A percentile compares a stretch with the other conserved stretches of the same genome.
Evolutionary conservation across 2,329 filamentous ascomycete genomes (phyloP).

Genomic region (Penicillium olsonii): DNA sequence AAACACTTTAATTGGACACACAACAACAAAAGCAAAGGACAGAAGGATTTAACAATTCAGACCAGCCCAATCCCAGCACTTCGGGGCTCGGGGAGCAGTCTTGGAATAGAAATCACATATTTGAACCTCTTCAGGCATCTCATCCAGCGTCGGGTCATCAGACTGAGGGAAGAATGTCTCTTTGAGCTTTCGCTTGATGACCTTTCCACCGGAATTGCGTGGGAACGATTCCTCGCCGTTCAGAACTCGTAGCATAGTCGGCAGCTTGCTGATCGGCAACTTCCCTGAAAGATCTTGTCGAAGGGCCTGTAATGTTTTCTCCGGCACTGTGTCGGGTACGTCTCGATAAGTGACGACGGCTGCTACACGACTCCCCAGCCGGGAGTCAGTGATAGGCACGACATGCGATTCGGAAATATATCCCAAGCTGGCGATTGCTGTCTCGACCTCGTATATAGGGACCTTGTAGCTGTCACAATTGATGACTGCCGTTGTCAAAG

Average conservation of each 20-base stretch:
- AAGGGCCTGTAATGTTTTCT: not conserved
- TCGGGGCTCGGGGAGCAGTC: too few relatives aligned
- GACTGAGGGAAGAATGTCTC: too few relatives aligned
- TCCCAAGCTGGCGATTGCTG: not conserved
- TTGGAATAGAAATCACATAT: too few relatives aligned
- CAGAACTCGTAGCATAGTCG: not conserved
- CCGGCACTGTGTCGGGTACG: not conserved
- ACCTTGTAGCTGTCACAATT: not conserved
- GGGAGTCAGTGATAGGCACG: not conserved
- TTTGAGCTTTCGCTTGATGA: too few relatives aligned
- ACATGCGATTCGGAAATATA: constrained; percentile 1
- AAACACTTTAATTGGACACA: too few relatives aligned
- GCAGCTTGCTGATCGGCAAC: not conserved
- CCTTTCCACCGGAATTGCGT: too few relatives aligned
- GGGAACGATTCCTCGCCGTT: too few relatives aligned
- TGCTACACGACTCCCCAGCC: not conserved
- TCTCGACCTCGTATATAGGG: not conserved
- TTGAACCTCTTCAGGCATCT: too few relatives aligned
- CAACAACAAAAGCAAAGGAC: too few relatives aligned
- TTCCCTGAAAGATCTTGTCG: not conserved
- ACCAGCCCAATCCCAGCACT: too few relatives aligned
- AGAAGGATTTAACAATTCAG: too few relatives aligned
- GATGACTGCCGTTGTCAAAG: not conserved
- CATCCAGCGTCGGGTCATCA: too few relatives aligned
- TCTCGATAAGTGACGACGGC: not conserved